These are phyloP conservation scores for Tillandsia leiboldiana DNA, from an alignment of 176 grass and related monocot genomes.

Conservation along the genomic window DNA sequence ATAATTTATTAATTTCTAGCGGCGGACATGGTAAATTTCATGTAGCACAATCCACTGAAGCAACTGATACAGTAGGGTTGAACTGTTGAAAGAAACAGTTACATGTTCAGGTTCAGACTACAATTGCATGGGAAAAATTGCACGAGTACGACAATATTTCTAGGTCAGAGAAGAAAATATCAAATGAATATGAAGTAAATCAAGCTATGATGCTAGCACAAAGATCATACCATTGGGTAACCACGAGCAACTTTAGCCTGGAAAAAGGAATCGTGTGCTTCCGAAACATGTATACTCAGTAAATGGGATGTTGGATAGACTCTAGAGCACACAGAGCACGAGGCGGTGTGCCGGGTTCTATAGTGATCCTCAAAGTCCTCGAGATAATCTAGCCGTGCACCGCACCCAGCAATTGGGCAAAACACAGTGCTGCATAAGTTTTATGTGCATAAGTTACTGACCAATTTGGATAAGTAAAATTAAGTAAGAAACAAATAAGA, in stretches of 20 bases:
- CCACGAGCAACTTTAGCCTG: constrained; percentile 84
- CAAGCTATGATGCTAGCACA: neutral
- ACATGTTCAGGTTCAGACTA: no score
- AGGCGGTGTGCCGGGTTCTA: constrained; percentile 64
- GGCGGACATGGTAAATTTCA: no score
- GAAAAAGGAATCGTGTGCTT: constrained; percentile 91
- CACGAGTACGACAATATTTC: neutral
- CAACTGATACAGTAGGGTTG: no score
- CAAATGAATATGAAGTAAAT: constrained; percentile 5
- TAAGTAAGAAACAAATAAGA: constrained; percentile 8
- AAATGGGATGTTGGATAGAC: constrained; percentile 77
- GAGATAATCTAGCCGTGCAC: constrained; percentile 49
- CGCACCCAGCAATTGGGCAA: constrained; percentile 85
- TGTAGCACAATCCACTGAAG: no score
- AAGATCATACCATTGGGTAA: constrained; percentile 71
- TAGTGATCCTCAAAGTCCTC: constrained; percentile 94
- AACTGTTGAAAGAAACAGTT: no score
- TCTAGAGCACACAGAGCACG: constrained; percentile 77
- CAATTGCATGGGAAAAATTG: no score
- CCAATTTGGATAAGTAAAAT: neutral
- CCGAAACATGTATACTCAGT: constrained; percentile 84
- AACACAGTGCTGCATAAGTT: constrained; percentile 43
- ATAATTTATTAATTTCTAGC: no score
- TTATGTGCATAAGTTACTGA: constrained; percentile 13
- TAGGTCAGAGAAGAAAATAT: neutral